These are phyloP conservation scores for Chionographis japonica DNA, from an alignment of 106 monocot species.

Conservation along the genomic window DNA sequence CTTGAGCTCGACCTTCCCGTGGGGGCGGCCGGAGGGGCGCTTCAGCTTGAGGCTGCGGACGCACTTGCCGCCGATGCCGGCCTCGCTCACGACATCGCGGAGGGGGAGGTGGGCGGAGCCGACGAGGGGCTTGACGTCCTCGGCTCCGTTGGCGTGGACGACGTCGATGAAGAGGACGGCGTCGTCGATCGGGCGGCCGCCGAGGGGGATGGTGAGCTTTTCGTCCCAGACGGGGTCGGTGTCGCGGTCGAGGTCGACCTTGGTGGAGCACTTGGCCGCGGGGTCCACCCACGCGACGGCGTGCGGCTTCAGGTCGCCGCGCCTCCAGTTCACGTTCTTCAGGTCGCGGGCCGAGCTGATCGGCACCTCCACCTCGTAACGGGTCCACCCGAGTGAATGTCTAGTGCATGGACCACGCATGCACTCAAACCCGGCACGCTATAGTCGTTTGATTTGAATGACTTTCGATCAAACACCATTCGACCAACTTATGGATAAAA, in stretches of 20 bases:
- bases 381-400: too few relatives aligned
- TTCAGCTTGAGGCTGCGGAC: conserved; percentile 43
- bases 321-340: conserved; percentile 85
- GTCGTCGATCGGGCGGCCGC: conserved; percentile 26
- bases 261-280: conserved; percentile 60
- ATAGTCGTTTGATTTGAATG: too few relatives aligned
- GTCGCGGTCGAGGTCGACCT: conserved; percentile 50
- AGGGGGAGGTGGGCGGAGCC: conserved; percentile 73
- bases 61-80: conserved; percentile 33
- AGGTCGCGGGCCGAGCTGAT: conserved; percentile 52
- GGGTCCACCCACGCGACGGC: conserved; percentile 66
- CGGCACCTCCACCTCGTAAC: conserved; percentile 64
- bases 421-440: too few relatives aligned
- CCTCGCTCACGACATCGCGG: conserved; percentile 60
- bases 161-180: conserved; percentile 60
- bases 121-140: conserved; percentile 73
- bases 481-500: too few relatives aligned
- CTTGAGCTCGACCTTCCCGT: conserved; percentile 48
- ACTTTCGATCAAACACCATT: too few relatives aligned
- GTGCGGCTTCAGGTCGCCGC: conserved; percentile 63
- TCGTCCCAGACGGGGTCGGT: conserved; percentile 65
- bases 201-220: conserved; percentile 45
- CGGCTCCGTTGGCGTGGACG: conserved; percentile 61
- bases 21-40: conserved; percentile 78
- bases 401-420: too few relatives aligned